Percentiles rank a stretch among this genome's conserved stretches.
These are phyloP conservation scores for Capronia coronata DNA, from an alignment of 2,329 filamentous ascomycete genomes.

Conservation along the genomic window DNA sequence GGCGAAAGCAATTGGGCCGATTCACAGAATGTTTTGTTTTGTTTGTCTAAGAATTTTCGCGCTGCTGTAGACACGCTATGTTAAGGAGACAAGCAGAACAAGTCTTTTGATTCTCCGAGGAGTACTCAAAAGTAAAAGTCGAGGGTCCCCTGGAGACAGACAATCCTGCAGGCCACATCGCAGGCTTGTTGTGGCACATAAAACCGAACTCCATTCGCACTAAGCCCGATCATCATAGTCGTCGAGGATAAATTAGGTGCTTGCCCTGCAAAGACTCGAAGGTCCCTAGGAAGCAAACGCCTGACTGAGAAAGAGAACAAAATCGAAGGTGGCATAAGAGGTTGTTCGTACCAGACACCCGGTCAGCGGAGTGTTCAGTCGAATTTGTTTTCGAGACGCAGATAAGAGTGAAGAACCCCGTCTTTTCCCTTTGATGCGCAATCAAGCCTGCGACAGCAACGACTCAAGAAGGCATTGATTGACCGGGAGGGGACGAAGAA, in stretches of 20 bases:
- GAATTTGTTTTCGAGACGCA: constrained; percentile 1
- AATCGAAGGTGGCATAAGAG: not conserved
- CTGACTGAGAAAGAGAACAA: constrained; percentile 2
- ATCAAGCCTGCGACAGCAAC: constrained; percentile 5
- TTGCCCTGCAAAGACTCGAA: not conserved
- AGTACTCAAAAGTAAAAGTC: not conserved
- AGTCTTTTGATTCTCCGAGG: not conserved
- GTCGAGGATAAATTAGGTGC: constrained; percentile 7
- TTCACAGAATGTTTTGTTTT: not conserved
- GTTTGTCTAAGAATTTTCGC: constrained; percentile 7
- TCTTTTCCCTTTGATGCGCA: not conserved
- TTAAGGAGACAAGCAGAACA: not conserved
- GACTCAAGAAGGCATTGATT: constrained; percentile 2
- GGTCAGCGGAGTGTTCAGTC: not conserved
- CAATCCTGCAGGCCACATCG: not conserved
- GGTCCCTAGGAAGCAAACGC: too few relatives aligned
- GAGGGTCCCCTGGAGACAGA: not conserved
- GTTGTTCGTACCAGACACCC: not conserved
- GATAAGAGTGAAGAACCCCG: not conserved
- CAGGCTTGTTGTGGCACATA: not conserved
- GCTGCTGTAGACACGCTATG: constrained; percentile 16
- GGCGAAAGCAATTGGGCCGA: not conserved
- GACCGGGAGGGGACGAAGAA: not conserved
- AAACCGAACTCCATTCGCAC: constrained; percentile 15
- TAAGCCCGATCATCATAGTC: constrained; percentile 14